A percentile compares a stretch with the other conserved stretches of the same genome.
Evolutionary conservation across 2,329 filamentous ascomycete genomes (phyloP).

Genomic region (Fusarium anthophilum): DNA sequence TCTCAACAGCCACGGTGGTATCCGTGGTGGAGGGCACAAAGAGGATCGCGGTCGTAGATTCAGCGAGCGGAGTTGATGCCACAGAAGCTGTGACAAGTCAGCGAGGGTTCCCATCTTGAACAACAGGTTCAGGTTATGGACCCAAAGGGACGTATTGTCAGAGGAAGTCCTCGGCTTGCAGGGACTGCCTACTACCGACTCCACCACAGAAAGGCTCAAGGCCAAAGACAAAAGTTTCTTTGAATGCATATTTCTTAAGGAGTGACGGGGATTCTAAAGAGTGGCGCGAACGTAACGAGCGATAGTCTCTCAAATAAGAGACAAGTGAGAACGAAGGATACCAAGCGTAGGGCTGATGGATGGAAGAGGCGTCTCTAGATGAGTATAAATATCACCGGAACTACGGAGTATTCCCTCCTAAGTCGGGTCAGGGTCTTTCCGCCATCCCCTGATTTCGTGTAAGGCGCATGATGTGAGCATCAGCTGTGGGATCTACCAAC

Average conservation of each 20-base stretch:
- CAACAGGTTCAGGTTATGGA: fast-evolving
- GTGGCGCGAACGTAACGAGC: background rate
- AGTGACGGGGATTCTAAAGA: background rate
- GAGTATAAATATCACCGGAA: no score
- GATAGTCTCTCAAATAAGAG: background rate
- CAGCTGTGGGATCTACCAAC: no score
- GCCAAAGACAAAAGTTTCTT: background rate
- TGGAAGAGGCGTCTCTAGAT: no score
- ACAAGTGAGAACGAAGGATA: fast-evolving
- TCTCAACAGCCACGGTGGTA: background rate
- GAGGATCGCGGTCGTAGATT: background rate
- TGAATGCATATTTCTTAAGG: background rate
- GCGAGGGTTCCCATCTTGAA: fast-evolving
- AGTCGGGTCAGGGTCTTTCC: no score
- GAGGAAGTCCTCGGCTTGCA: background rate
- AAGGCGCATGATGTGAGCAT: no score
- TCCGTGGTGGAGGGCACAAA: background rate
- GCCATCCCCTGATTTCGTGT: no score
- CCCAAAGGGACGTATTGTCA: background rate
- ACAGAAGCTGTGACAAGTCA: background rate
- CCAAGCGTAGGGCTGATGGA: background rate
- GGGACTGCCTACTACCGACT: background rate
- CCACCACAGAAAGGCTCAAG: background rate
- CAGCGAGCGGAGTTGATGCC: background rate
- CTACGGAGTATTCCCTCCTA: no score